A percentile compares a stretch with the other conserved stretches of the same genome.
phyloP scores from a whole-genome alignment of 305 asterid species.

The Solanum hybrid region DNA sequence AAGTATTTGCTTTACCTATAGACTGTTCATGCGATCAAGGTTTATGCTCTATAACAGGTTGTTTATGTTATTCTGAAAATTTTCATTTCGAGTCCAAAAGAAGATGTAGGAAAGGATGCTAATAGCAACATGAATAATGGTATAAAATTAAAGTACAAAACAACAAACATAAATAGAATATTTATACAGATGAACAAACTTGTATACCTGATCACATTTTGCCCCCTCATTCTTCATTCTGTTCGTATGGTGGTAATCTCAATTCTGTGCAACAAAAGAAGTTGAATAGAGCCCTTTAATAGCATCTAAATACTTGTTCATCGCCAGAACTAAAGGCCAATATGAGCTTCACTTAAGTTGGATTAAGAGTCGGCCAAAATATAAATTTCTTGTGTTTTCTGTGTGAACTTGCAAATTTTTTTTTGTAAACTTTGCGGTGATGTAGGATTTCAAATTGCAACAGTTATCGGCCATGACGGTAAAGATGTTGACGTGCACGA shows the following conservation, averaged over 20 bases:
- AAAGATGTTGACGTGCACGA: slow-evolving; percentile 26
- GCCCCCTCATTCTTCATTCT: not conserved
- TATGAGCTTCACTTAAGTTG: not conserved
- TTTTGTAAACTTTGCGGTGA: slow-evolving; percentile 25
- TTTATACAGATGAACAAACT: not conserved
- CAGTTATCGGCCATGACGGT: slow-evolving; percentile 24
- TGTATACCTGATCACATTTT: too few species aligned
- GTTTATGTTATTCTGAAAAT: not conserved
- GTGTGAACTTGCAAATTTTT: slow-evolving; percentile 16
- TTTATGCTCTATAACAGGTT: not conserved
- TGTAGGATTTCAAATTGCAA: slow-evolving; percentile 21
- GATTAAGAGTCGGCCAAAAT: not conserved
- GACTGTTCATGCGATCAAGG: not conserved
- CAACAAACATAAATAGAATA: not conserved
- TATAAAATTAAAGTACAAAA: not conserved
- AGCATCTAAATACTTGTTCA: not conserved
- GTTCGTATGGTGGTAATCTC: too few species aligned
- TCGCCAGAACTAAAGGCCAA: not conserved
- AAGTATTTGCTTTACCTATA: not conserved
- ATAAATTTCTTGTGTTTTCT: not conserved
- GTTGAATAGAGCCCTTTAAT: not conserved
- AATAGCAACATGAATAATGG: not conserved
- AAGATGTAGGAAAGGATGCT: not conserved
- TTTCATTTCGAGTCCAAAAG: not conserved
- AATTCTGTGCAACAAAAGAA: not conserved